Evolutionary conservation across 495 filamentous ascomycete genomes (phyloP).

Genomic region (Penicillium malachiteum): DNA sequence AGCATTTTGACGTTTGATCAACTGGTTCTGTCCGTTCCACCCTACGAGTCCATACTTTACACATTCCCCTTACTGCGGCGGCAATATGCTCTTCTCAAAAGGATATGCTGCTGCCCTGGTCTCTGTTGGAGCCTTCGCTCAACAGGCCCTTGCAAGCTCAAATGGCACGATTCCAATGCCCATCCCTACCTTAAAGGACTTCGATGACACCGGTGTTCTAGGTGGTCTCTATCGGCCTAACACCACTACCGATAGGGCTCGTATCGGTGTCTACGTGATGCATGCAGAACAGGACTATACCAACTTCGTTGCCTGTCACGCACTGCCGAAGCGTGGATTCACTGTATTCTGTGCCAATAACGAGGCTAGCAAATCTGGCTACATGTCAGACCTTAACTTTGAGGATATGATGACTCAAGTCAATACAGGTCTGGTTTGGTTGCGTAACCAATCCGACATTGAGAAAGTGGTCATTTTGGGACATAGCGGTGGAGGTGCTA

Average conservation of each 20-base stretch:
- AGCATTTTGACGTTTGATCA: background rate
- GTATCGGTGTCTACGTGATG: slow-evolving; percentile 12
- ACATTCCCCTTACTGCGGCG: background rate
- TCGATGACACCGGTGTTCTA: slow-evolving; percentile 2
- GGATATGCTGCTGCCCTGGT: background rate
- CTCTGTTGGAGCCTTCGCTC: background rate
- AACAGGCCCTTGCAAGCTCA: background rate
- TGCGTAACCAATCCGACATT: slow-evolving; percentile 13
- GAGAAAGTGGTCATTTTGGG: slow-evolving; percentile 11
- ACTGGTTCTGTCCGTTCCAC: background rate
- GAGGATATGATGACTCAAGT: slow-evolving; percentile 12
- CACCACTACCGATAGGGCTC: background rate
- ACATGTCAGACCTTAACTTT: slow-evolving; percentile 15
- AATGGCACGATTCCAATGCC: background rate
- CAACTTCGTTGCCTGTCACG: slow-evolving; percentile 8
- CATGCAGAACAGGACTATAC: slow-evolving; percentile 13
- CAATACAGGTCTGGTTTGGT: slow-evolving; percentile 1
- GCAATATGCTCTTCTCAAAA: background rate
- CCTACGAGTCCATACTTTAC: background rate
- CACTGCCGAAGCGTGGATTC: slow-evolving; percentile 14
- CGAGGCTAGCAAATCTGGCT: slow-evolving; percentile 11
- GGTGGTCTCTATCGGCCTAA: background rate
- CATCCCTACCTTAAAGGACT: background rate
- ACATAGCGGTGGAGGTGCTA: slow-evolving; percentile 17
- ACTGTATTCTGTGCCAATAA: slow-evolving; percentile 15